Evolutionary conservation across 495 filamentous ascomycete species (phyloP), one percentile per base, ranked within the genome.

Genomic region (Aspergillus diversus): DNA sequence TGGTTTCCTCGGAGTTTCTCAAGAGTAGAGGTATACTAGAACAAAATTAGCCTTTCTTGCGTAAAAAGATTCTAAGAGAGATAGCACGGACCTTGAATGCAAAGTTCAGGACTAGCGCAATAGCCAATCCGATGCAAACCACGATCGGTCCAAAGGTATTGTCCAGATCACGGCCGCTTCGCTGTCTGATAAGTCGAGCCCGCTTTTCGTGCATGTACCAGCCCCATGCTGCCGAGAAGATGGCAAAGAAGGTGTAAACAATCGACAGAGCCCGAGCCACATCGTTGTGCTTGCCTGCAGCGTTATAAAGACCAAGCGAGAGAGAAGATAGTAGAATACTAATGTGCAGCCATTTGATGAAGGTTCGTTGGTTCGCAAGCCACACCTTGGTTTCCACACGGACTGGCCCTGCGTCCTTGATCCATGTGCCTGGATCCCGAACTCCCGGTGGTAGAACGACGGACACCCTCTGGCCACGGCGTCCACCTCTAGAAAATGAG

Each of bases 311-410:
- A 46, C 88, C 91, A 31, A 99, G 78, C 4, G 91, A 90, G 33
- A 99, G 74, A 31, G 86, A 87, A 9, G 92, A 92, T 7, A 98
- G 85, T 33, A 98, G 81, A 31, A 99, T 83, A 57, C 86, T 89
- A 65, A 98, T 90, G 71, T 98, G 93, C 74, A 97, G 90, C 95
- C 95, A 99, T 73, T 97, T 97, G 73, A 99, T 86, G 69, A 97
- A 99, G 0, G 95, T 99, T 50, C 95, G 87, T 77, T 99, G 92
- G 72, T 99, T 99, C 53, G 95, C 95, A 37, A 99, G 89, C 93
- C 95, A 99, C 6, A 99, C 94, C 76, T 99, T 99, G 46, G 91
- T 91, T 75, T 99, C 95, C 43, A 99, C 92, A 56, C 90, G 86
- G 37, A 98, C 82, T 1, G 92, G 92, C 0, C 94, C 93, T 0